phyloP scores from a whole-genome alignment of 345 rosid genomes.

The Clausena lansium region DNA sequence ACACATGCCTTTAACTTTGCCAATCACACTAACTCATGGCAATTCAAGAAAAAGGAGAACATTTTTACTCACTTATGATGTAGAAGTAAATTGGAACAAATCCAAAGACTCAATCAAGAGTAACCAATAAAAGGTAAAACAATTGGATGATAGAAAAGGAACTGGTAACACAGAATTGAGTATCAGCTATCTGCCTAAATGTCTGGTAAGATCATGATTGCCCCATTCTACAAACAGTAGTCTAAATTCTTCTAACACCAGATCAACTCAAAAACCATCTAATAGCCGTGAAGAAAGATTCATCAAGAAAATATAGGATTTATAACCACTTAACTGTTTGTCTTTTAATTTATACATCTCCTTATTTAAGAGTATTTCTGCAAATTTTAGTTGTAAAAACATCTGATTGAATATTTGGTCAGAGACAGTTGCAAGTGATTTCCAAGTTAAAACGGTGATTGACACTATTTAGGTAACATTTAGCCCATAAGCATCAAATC shows the following conservation, averaged over 20 bases:
- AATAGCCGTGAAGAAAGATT: background rate
- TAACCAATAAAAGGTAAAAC: background rate
- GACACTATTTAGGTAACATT: background rate
- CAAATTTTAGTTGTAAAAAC: background rate
- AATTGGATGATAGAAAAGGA: background rate
- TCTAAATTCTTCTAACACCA: background rate
- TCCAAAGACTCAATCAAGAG: background rate
- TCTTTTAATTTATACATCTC: slow-evolving; percentile 1
- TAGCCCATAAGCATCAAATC: background rate
- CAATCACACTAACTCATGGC: background rate
- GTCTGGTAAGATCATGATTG: background rate
- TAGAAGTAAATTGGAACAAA: background rate
- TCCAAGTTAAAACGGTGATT: background rate
- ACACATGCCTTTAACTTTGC: background rate
- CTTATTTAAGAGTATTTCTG: background rate
- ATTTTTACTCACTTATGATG: background rate
- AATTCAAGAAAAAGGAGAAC: background rate
- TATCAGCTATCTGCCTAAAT: slow-evolving; percentile 3
- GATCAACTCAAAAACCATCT: background rate
- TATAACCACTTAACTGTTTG: background rate
- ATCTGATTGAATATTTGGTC: background rate
- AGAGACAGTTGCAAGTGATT: background rate
- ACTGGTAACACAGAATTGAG: background rate
- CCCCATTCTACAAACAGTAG: background rate
- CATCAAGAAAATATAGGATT: background rate